Conservation (phyloP, 495 filamentous ascomycete species). For the Penicillium cosmopolitanum region DNA sequence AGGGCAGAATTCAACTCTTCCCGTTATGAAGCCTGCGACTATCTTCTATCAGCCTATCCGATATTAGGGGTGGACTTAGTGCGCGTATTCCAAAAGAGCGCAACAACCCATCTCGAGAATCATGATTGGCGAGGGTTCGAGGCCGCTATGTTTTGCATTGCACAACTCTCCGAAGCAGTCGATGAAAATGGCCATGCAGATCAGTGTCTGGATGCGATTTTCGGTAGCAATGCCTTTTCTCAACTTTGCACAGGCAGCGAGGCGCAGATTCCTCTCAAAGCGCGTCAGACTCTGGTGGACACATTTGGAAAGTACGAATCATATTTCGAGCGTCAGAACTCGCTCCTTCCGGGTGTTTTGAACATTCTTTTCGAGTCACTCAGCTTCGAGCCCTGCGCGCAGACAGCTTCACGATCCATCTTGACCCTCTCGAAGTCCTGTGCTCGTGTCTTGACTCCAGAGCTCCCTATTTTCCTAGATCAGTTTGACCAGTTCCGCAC, state of each 20-base stretch:
- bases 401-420: constrained; percentile 80
- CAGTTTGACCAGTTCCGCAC: constrained; percentile 70
- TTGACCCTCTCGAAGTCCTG: constrained; percentile 79
- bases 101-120: constrained; percentile 58
- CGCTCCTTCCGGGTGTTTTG: constrained; percentile 72
- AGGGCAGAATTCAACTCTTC: constrained; percentile 74
- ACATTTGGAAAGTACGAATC: constrained; percentile 77
- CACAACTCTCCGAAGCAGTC: constrained; percentile 73
- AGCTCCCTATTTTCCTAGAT: constrained; percentile 75
- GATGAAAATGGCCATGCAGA: constrained; percentile 69
- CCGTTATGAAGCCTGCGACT: constrained; percentile 78
- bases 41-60: constrained; percentile 75
- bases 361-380: constrained; percentile 82
- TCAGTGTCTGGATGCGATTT: constrained; percentile 67
- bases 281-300: constrained; percentile 76
- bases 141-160: constrained; percentile 77
- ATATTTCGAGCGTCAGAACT: constrained; percentile 76
- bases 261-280: constrained; percentile 61
- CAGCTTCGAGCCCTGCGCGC: constrained; percentile 64
- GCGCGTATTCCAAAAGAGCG: constrained; percentile 67
- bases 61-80: constrained; percentile 70
- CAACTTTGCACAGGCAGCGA: constrained; percentile 56
- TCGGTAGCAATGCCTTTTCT: constrained; percentile 62
- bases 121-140: constrained; percentile 79
- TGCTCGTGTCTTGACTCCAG: constrained; percentile 66